Conservation (phyloP, 768 basidiomycete genomes). For the Rubroboletus satanas region DNA sequence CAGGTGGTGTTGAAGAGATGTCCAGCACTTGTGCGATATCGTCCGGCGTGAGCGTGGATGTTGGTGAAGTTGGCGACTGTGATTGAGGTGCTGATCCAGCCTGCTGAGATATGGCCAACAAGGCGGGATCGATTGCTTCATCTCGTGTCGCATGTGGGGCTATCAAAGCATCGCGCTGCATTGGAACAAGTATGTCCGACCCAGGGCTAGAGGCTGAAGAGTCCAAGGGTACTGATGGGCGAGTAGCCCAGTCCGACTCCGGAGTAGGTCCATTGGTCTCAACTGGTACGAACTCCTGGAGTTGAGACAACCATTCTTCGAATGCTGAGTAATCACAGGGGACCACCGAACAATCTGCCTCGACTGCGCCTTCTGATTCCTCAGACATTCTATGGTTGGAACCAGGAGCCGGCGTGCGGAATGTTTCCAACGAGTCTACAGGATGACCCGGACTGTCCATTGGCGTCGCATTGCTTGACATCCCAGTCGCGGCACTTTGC, state of each 20-base stretch:
- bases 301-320: slow-evolving; percentile 50
- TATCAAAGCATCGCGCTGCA: neutral
- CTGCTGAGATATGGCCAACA: slow-evolving; percentile 30
- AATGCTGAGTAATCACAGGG: slow-evolving; percentile 39
- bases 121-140: slow-evolving; percentile 30
- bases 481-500: neutral
- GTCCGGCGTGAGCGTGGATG: neutral
- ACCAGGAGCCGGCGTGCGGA: slow-evolving; percentile 1
- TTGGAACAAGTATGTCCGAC: neutral
- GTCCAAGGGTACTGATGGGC: neutral
- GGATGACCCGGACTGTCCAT: slow-evolving; percentile 33
- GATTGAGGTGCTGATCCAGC: neutral
- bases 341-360: slow-evolving; percentile 1
- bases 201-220: neutral
- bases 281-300: slow-evolving; percentile 42
- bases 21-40: slow-evolving; percentile 2
- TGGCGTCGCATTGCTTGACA: neutral
- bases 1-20: slow-evolving; percentile 14
- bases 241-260: slow-evolving; percentile 9
- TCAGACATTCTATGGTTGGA: slow-evolving; percentile 9
- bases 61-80: neutral
- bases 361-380: slow-evolving; percentile 9
- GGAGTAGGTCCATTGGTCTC: slow-evolving; percentile 5
- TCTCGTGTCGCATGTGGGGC: slow-evolving; percentile 9
- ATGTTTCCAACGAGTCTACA: slow-evolving; percentile 37